phyloP scores from a whole-genome alignment of 2,329 filamentous ascomycete genomes.

The Verticillium nonalfalfae region DNA sequence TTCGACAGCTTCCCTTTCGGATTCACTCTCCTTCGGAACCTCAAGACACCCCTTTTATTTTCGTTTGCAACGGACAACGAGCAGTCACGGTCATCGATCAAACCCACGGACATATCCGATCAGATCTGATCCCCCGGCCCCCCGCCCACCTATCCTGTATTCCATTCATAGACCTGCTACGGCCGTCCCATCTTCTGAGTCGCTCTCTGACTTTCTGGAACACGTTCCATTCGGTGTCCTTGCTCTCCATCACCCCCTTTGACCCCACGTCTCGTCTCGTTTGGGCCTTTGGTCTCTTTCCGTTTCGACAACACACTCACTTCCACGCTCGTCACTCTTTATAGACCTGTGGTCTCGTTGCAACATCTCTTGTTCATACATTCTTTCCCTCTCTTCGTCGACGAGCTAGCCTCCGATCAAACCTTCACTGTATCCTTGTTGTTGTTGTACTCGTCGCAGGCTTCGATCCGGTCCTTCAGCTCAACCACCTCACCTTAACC shows the following conservation, averaged over 20 bases:
- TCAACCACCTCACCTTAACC: not conserved
- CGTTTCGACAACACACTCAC: not conserved
- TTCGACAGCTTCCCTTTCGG: not conserved
- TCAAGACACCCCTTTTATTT: not conserved
- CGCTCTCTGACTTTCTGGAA: constrained; percentile 6
- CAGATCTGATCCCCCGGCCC: not conserved
- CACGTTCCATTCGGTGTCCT: not conserved
- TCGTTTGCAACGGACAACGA: not conserved
- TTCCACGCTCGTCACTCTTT: not conserved
- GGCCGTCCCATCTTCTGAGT: constrained; percentile 9
- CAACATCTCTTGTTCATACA: not conserved
- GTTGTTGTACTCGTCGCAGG: constrained; percentile 3
- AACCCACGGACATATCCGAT: not conserved
- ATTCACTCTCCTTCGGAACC: constrained; percentile 2
- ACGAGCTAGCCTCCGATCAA: constrained; percentile 4
- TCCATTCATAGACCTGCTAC: constrained; percentile 4
- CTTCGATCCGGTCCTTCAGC: not conserved
- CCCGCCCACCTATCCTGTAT: constrained; percentile 3
- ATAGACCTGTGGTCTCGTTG: constrained; percentile 4
- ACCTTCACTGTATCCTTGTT: constrained; percentile 1
- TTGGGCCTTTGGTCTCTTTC: not conserved
- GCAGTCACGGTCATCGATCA: not conserved
- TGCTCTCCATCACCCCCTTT: not conserved
- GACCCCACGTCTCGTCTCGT: not conserved
- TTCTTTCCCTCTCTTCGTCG: constrained; percentile 3